Percentiles rank a stretch among this genome's conserved stretches.
These are phyloP conservation scores for Oryza brachyantha DNA, from an alignment of 176 grass and related monocot species.

Conservation along the genomic window DNA sequence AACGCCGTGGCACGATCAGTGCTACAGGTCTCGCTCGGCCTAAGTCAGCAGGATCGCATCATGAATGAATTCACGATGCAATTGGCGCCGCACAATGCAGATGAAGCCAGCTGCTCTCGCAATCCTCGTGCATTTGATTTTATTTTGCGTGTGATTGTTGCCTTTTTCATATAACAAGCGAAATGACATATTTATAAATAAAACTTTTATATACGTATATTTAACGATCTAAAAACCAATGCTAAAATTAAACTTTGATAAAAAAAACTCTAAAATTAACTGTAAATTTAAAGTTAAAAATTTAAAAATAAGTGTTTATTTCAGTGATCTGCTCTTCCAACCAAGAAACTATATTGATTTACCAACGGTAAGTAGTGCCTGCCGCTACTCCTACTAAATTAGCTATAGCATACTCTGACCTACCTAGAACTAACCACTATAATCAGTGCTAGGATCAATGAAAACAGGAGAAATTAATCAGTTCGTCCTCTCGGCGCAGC, in stretches of 20 bases:
- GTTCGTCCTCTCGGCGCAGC: not conserved
- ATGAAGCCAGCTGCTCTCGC: not conserved
- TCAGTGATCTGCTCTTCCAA: not conserved
- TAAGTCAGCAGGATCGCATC: constrained; percentile 1
- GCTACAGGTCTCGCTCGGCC: not conserved
- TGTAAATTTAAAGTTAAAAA: too few species aligned
- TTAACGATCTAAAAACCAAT: too few species aligned
- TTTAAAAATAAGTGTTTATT: too few species aligned
- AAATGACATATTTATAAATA: too few species aligned
- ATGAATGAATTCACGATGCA: constrained; percentile 1
- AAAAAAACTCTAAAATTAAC: too few species aligned
- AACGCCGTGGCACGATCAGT: not conserved
- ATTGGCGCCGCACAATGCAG: not conserved
- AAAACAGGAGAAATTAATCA: not conserved
- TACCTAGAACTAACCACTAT: not conserved
- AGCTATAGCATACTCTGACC: not conserved
- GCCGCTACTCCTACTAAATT: not conserved
- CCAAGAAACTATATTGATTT: not conserved
- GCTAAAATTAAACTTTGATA: too few species aligned
- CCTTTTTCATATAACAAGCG: too few species aligned
- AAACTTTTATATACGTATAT: too few species aligned
- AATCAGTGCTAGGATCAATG: not conserved
- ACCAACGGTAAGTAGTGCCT: not conserved
- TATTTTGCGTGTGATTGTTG: too few species aligned
- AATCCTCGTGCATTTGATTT: too few species aligned